Evolutionary conservation across 306 rosid genomes (phyloP).

Genomic region (Mimosa pudica): DNA sequence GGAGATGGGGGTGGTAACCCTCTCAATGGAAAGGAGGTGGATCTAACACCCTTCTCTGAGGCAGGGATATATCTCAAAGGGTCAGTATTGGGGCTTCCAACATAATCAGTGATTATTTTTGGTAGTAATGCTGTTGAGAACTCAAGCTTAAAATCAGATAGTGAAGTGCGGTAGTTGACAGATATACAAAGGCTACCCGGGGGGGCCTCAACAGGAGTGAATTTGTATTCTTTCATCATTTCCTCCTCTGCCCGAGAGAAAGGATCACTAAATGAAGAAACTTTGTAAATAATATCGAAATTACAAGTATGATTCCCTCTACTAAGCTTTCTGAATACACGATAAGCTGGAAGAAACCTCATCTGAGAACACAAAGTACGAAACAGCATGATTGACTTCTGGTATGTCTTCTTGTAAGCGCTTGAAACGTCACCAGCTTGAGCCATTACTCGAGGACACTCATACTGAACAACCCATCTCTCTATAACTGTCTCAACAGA

Average conservation of each 20-base stretch:
- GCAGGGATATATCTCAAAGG: slow-evolving; percentile 68
- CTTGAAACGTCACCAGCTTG: slow-evolving; percentile 55
- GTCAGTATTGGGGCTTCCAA: slow-evolving; percentile 80
- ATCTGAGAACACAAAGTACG: slow-evolving; percentile 71
- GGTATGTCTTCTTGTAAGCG: slow-evolving; percentile 67
- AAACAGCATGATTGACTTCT: slow-evolving; percentile 72
- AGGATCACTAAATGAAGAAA: slow-evolving; percentile 80
- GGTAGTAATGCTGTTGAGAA: slow-evolving; percentile 62
- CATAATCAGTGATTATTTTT: slow-evolving; percentile 76
- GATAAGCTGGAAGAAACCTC: slow-evolving; percentile 85
- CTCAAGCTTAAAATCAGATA: slow-evolving; percentile 72
- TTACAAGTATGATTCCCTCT: slow-evolving; percentile 52
- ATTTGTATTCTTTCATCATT: slow-evolving; percentile 59
- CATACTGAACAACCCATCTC: slow-evolving; percentile 90
- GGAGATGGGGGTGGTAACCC: slow-evolving; percentile 53
- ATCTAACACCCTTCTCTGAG: slow-evolving; percentile 53
- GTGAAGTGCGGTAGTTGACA: slow-evolving; percentile 56
- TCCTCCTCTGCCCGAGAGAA: slow-evolving; percentile 70
- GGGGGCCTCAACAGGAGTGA: slow-evolving; percentile 69
- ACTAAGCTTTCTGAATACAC: slow-evolving; percentile 64
- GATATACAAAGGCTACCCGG: slow-evolving; percentile 76
- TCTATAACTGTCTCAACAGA: slow-evolving; percentile 79
- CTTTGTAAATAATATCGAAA: slow-evolving; percentile 73
- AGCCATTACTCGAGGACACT: slow-evolving; percentile 56
- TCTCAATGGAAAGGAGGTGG: slow-evolving; percentile 61